phyloP scores from a whole-genome alignment of 2,329 filamentous ascomycete genomes.

The Juglanconis juglandina region DNA sequence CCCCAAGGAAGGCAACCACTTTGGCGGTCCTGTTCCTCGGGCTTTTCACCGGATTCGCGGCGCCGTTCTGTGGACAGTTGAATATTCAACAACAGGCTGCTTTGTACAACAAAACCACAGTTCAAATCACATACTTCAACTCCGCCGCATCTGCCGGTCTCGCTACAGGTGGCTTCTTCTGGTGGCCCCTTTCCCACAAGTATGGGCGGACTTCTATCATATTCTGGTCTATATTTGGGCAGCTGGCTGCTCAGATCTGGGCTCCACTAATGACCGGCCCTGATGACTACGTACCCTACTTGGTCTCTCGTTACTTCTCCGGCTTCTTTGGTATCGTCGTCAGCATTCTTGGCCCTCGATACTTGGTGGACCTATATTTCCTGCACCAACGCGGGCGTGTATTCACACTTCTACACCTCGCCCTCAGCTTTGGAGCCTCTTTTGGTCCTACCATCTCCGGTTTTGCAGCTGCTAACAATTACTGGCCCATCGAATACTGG shows the following conservation, averaged over 20 bases:
- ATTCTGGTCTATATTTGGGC: slow-evolving; percentile 35
- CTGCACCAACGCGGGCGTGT: slow-evolving; percentile 39
- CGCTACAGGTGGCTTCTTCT: slow-evolving; percentile 35
- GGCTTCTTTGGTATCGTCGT: slow-evolving; percentile 38
- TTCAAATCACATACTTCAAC: slow-evolving; percentile 31
- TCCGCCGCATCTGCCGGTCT: slow-evolving; percentile 37
- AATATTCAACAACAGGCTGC: slow-evolving; percentile 32
- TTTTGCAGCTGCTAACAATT: slow-evolving; percentile 33
- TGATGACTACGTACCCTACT: slow-evolving; percentile 32
- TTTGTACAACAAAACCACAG: slow-evolving; percentile 30
- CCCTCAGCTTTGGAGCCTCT: slow-evolving; percentile 34
- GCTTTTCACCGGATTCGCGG: slow-evolving; percentile 32
- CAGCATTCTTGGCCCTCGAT: slow-evolving; percentile 35
- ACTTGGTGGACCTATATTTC: slow-evolving; percentile 41
- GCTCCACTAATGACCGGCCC: slow-evolving; percentile 32
- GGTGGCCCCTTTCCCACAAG: slow-evolving; percentile 32
- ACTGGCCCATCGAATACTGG: slow-evolving; percentile 40
- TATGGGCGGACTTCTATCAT: slow-evolving; percentile 36
- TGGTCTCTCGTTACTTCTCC: slow-evolving; percentile 35
- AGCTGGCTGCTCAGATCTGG: slow-evolving; percentile 35
- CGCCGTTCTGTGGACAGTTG: slow-evolving; percentile 33
- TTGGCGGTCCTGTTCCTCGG: slow-evolving; percentile 32
- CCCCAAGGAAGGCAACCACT: slow-evolving; percentile 29
- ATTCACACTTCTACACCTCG: slow-evolving; percentile 34
- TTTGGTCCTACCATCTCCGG: slow-evolving; percentile 36